These are phyloP conservation scores for Aeminium ludgeri DNA, from an alignment of 495 filamentous ascomycete genomes.

Conservation along the genomic window DNA sequence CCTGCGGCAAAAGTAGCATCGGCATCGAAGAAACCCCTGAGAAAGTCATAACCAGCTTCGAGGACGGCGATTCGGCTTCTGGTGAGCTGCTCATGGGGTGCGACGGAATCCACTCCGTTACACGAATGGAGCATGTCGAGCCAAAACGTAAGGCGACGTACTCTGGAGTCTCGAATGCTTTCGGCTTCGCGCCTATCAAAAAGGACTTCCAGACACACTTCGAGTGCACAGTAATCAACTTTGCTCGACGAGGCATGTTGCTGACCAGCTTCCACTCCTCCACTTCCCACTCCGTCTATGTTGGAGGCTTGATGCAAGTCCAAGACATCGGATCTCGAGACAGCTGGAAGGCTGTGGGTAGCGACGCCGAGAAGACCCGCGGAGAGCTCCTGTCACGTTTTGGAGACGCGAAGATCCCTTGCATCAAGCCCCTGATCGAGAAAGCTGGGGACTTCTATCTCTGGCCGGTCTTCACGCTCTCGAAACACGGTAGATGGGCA, in stretches of 20 bases:
- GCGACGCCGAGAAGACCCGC: conserved; percentile 27
- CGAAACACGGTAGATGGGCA: conserved; percentile 34
- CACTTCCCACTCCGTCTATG: conserved; percentile 31
- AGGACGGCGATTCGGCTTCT: conserved; percentile 30
- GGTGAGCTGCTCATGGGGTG: conserved; percentile 43
- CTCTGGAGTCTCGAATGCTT: conserved; percentile 34
- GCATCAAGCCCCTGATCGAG: conserved; percentile 34
- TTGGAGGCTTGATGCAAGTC: conserved; percentile 39
- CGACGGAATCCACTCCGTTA: conserved; percentile 46
- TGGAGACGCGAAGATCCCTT: conserved; percentile 27
- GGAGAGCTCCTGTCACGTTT: conserved; percentile 32
- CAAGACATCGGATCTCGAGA: conserved; percentile 31
- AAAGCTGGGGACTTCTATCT: conserved; percentile 37
- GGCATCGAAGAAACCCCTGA: conserved; percentile 29
- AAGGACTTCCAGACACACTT: conserved; percentile 28
- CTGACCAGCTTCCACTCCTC: conserved; percentile 36
- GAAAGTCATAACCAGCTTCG: conserved; percentile 33
- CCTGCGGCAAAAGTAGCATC: conserved; percentile 22
- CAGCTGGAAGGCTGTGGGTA: conserved; percentile 31
- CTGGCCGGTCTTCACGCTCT: conserved; percentile 43
- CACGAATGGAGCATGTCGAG: conserved; percentile 37
- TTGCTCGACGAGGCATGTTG: conserved; percentile 37
- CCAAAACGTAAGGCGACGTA: conserved; percentile 33
- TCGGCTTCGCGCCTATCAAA: conserved; percentile 34
- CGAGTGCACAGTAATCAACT: conserved; percentile 32